Conservation (phyloP, 1,284 basidiomycete genomes). For the Marasmius sp. region DNA sequence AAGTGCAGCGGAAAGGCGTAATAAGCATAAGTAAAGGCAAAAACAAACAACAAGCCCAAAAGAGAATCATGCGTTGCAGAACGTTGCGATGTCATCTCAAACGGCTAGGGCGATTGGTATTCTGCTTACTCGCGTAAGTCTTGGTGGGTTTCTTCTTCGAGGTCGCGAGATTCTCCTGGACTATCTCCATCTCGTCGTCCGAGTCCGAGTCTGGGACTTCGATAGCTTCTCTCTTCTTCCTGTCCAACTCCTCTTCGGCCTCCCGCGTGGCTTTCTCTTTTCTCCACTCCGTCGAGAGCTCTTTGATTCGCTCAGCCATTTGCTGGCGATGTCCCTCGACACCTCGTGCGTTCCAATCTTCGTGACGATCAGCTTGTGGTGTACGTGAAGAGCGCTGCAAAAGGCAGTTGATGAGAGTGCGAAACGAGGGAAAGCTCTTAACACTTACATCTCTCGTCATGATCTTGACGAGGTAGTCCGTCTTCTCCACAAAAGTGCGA, state of each 20-base stretch:
- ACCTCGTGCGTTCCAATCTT: constrained; percentile 48
- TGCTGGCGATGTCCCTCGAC: constrained; percentile 34
- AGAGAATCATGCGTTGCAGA: background rate
- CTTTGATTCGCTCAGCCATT: constrained; percentile 31
- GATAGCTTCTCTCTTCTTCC: constrained; percentile 13
- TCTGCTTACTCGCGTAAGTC: background rate
- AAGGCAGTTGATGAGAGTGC: background rate
- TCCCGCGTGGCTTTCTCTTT: constrained; percentile 32
- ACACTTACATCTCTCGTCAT: constrained; percentile 42
- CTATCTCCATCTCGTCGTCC: constrained; percentile 2
- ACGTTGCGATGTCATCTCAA: background rate
- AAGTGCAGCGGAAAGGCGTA: background rate
- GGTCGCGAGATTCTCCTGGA: background rate
- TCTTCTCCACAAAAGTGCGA: constrained; percentile 66
- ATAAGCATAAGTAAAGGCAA: background rate
- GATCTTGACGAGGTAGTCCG: constrained; percentile 40
- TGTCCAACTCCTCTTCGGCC: constrained; percentile 31
- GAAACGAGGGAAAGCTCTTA: background rate
- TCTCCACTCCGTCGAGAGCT: constrained; percentile 44
- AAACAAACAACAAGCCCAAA: background rate
- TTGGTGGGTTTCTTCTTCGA: background rate
- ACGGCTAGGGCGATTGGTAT: background rate
- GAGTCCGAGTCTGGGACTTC: background rate
- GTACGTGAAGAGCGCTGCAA: constrained; percentile 25
- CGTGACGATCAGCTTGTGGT: constrained; percentile 32